phyloP scores from a whole-genome alignment of 2,329 filamentous ascomycete species.

The Aspergillus fumigatus region DNA sequence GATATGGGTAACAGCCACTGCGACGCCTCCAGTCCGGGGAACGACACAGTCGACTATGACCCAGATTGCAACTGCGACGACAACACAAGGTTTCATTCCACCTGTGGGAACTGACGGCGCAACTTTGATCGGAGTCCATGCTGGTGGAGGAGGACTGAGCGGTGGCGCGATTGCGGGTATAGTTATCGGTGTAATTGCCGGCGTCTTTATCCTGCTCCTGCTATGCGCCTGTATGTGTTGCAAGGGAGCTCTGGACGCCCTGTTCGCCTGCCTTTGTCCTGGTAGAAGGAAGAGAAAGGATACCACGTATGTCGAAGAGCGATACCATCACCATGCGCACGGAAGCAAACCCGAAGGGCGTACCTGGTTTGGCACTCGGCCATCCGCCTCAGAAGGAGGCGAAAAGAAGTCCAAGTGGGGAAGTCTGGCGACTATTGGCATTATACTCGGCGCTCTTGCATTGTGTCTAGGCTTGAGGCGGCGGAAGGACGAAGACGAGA shows the following conservation, averaged over 20 bases:
- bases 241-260: slow-evolving; percentile 35
- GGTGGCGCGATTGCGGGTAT: slow-evolving; percentile 50
- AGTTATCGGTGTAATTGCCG: slow-evolving; percentile 46
- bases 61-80: slow-evolving; percentile 36
- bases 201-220: slow-evolving; percentile 42
- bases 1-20: slow-evolving; percentile 34
- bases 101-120: slow-evolving; percentile 42
- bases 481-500: slow-evolving; percentile 35
- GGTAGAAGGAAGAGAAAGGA: slow-evolving; percentile 32
- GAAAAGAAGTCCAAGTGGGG: slow-evolving; percentile 37
- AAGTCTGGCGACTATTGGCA: slow-evolving; percentile 39
- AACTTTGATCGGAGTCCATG: slow-evolving; percentile 30
- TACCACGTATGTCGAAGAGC: slow-evolving; percentile 39
- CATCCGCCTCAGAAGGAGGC: slow-evolving; percentile 27
- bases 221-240: slow-evolving; percentile 43
- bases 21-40: slow-evolving; percentile 39
- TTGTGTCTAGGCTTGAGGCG: slow-evolving; percentile 44
- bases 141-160: slow-evolving; percentile 36
- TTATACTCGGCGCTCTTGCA: slow-evolving; percentile 41
- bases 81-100: slow-evolving; percentile 43
- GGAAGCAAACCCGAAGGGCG: slow-evolving; percentile 25
- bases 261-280: slow-evolving; percentile 42
- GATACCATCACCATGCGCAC: slow-evolving; percentile 31
- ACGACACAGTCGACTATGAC: slow-evolving; percentile 46
- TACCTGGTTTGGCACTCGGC: slow-evolving; percentile 41